Evolutionary conservation across 768 basidiomycete species (phyloP).

Genomic region (Xerocomus potaroensis): DNA sequence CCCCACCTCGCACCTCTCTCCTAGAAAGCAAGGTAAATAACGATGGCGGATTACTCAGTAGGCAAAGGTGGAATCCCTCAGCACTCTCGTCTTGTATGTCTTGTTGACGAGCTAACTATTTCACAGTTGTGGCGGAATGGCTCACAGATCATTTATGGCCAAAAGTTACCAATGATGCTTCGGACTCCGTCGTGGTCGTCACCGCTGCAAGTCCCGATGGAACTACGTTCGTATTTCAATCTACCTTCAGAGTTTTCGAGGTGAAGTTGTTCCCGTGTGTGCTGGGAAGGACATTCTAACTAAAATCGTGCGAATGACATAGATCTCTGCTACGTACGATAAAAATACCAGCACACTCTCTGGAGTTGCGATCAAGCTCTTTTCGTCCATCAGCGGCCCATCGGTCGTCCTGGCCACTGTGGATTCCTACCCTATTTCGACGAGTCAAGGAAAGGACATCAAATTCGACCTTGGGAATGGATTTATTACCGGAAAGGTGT

Average conservation of each 20-base stretch:
- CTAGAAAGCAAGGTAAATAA: not conserved
- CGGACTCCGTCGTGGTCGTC: not conserved
- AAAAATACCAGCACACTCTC: not conserved
- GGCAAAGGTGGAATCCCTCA: not conserved
- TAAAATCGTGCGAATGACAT: not conserved
- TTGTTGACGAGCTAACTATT: not conserved
- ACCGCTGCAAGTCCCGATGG: not conserved
- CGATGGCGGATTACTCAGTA: not conserved
- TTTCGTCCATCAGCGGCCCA: not conserved
- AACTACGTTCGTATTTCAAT: not conserved
- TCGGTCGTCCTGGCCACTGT: not conserved
- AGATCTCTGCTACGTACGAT: not conserved
- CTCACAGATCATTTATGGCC: not conserved
- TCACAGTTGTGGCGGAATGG: not conserved
- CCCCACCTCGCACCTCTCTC: not conserved
- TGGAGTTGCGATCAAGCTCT: not conserved
- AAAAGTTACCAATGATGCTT: too few species aligned
- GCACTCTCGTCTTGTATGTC: too few species aligned
- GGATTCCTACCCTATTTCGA: not conserved
- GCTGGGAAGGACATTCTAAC: too few species aligned
- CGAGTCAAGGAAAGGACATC: not conserved
- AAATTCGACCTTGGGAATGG: not conserved
- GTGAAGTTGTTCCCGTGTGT: not conserved
- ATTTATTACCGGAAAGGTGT: not conserved
- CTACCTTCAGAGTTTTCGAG: not conserved